Percentiles rank a stretch among this genome's conserved stretches.
Evolutionary conservation across 2,329 filamentous ascomycete species (phyloP).

Genomic region (Mycosphaerelloides madeirae): DNA sequence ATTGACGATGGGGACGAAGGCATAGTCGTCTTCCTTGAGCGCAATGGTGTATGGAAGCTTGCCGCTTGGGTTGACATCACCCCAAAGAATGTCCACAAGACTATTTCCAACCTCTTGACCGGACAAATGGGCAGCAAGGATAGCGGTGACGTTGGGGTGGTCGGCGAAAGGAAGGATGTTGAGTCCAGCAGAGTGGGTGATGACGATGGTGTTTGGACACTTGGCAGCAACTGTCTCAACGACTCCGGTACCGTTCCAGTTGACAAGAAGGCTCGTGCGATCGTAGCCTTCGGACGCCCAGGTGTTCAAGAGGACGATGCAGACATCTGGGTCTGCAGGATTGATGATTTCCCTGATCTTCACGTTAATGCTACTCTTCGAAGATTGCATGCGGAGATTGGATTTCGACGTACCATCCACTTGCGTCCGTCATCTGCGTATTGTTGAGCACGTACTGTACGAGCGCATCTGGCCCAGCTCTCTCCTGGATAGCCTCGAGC

Average conservation of each 20-base stretch:
- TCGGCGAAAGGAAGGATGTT: slow-evolving; percentile 41
- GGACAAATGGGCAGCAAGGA: slow-evolving; percentile 39
- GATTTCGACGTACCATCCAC: slow-evolving; percentile 24
- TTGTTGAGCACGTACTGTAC: slow-evolving; percentile 47
- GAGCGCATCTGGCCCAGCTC: slow-evolving; percentile 31
- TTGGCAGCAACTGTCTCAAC: slow-evolving; percentile 26
- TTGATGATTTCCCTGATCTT: slow-evolving; percentile 32
- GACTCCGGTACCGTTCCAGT: slow-evolving; percentile 39
- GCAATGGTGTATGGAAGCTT: slow-evolving; percentile 30
- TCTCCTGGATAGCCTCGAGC: slow-evolving; percentile 39
- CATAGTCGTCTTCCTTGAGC: slow-evolving; percentile 26
- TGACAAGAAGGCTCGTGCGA: slow-evolving; percentile 37
- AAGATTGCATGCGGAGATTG: not conserved
- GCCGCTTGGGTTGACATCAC: slow-evolving; percentile 26
- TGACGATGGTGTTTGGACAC: slow-evolving; percentile 29
- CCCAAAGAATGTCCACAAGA: slow-evolving; percentile 42
- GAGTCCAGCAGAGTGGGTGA: slow-evolving; percentile 30
- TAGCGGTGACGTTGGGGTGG: slow-evolving; percentile 33
- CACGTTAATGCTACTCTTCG: no score
- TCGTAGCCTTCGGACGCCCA: slow-evolving; percentile 46
- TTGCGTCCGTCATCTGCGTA: slow-evolving; percentile 25
- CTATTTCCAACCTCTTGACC: slow-evolving; percentile 35
- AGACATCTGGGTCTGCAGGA: slow-evolving; percentile 44
- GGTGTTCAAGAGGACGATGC: slow-evolving; percentile 57
- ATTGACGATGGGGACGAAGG: slow-evolving; percentile 35